These are phyloP conservation scores for Lactarius tabidus DNA, from an alignment of 768 basidiomycete genomes.

Conservation along the genomic window DNA sequence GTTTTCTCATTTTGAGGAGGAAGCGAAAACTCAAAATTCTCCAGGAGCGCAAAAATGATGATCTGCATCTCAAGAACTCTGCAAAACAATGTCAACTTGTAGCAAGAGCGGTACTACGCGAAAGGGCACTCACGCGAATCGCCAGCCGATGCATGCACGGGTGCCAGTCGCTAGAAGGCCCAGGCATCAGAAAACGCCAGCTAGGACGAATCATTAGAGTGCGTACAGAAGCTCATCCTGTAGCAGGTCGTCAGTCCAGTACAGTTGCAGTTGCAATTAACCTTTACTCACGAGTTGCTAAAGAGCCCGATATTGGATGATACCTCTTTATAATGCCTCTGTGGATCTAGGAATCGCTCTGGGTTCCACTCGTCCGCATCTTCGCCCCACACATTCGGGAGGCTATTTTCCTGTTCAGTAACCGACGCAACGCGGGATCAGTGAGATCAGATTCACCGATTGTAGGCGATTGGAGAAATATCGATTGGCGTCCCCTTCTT, in stretches of 20 bases:
- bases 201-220: not conserved
- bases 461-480: not conserved
- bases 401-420: not conserved
- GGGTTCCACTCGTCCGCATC: constrained; percentile 14
- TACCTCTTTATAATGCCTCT: not conserved
- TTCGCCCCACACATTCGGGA: constrained; percentile 9
- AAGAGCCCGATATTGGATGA: constrained; percentile 4
- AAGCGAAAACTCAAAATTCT: not conserved
- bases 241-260: not conserved
- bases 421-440: not conserved
- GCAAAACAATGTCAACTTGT: not conserved
- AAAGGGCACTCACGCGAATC: not conserved
- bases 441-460: not conserved
- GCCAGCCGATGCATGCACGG: constrained; percentile 7
- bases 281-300: constrained; percentile 3
- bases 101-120: not conserved
- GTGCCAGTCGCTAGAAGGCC: not conserved
- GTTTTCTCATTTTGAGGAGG: constrained; percentile 1
- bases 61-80: constrained; percentile 14
- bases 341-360: constrained; percentile 7
- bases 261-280: not conserved
- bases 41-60: not conserved
- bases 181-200: not conserved
- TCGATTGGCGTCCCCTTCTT: constrained; percentile 9
- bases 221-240: constrained; percentile 16